Percentiles rank a stretch among this genome's conserved stretches.
Evolutionary conservation across 345 rosid species (phyloP).

Genomic region (Sisymbrium altissimum): DNA sequence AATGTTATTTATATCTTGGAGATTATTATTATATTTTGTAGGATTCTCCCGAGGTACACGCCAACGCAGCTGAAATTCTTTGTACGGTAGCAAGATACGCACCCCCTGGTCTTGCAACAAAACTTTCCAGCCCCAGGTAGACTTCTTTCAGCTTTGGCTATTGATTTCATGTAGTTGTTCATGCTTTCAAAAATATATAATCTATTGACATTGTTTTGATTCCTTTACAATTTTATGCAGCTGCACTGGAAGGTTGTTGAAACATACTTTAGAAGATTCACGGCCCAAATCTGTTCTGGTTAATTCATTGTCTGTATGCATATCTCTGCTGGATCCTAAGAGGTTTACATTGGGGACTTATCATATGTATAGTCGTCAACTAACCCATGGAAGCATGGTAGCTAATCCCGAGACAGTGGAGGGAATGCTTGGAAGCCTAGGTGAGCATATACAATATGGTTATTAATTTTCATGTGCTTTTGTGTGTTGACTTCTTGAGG

Average conservation of each 20-base stretch:
- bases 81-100: slow-evolving; percentile 83
- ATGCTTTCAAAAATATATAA: neutral
- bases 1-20: slow-evolving; percentile 5
- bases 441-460: slow-evolving; percentile 37
- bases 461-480: slow-evolving; percentile 2
- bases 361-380: slow-evolving; percentile 60
- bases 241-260: slow-evolving; percentile 75
- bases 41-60: slow-evolving; percentile 94
- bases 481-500: slow-evolving; percentile 1
- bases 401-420: slow-evolving; percentile 72
- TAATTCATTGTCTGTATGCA: slow-evolving; percentile 80
- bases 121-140: slow-evolving; percentile 76
- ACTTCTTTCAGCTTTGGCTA: slow-evolving; percentile 21
- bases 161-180: neutral
- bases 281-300: slow-evolving; percentile 89
- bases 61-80: slow-evolving; percentile 88
- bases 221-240: slow-evolving; percentile 39
- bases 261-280: slow-evolving; percentile 77
- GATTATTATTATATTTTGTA: slow-evolving; percentile 27
- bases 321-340: slow-evolving; percentile 88
- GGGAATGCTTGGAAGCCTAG: slow-evolving; percentile 88
- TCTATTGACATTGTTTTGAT: slow-evolving; percentile 3
- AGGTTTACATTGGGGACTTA: slow-evolving; percentile 63
- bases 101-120: slow-evolving; percentile 77
- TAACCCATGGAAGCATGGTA: slow-evolving; percentile 53